phyloP scores from a whole-genome alignment of 768 basidiomycete genomes.

The Psilocybe tampanensis region DNA sequence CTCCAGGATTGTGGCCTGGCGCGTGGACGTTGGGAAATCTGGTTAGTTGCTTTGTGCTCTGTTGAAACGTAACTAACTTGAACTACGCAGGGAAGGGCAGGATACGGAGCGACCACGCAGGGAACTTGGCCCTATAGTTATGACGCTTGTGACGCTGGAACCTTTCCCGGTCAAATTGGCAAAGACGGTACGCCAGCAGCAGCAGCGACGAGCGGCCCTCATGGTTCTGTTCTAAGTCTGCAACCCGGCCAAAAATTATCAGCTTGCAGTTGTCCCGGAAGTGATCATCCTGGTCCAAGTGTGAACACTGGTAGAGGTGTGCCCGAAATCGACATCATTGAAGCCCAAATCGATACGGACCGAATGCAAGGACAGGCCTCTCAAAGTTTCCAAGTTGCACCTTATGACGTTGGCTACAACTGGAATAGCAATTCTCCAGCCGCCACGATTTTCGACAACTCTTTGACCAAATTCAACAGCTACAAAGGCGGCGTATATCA shows the following conservation, averaged over 20 bases:
- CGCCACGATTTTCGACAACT: constrained; percentile 52
- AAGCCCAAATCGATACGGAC: constrained; percentile 70
- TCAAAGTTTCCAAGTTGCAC: constrained; percentile 81
- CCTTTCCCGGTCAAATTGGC: constrained; percentile 78
- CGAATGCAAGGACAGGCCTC: constrained; percentile 66
- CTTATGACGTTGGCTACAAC: constrained; percentile 71
- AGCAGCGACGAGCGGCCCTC: constrained; percentile 51
- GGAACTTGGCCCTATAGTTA: constrained; percentile 89
- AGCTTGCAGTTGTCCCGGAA: constrained; percentile 84
- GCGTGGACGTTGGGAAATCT: constrained; percentile 82
- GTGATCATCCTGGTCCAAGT: constrained; percentile 87
- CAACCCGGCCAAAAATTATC: constrained; percentile 88
- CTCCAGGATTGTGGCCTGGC: constrained; percentile 30
- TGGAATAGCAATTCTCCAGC: constrained; percentile 57
- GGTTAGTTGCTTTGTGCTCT: constrained; percentile 29
- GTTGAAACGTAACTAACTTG: neutral
- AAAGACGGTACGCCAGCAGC: constrained; percentile 59
- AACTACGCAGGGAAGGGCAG: constrained; percentile 72
- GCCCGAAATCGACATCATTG: constrained; percentile 93
- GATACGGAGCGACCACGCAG: constrained; percentile 89
- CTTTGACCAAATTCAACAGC: constrained; percentile 57
- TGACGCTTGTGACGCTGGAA: constrained; percentile 84
- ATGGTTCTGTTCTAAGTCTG: constrained; percentile 65
- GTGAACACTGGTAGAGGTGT: constrained; percentile 70
- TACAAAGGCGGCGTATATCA: constrained; percentile 76